Evolutionary conservation across 495 filamentous ascomycete species (phyloP).

Genomic region (Penicillium herquei): DNA sequence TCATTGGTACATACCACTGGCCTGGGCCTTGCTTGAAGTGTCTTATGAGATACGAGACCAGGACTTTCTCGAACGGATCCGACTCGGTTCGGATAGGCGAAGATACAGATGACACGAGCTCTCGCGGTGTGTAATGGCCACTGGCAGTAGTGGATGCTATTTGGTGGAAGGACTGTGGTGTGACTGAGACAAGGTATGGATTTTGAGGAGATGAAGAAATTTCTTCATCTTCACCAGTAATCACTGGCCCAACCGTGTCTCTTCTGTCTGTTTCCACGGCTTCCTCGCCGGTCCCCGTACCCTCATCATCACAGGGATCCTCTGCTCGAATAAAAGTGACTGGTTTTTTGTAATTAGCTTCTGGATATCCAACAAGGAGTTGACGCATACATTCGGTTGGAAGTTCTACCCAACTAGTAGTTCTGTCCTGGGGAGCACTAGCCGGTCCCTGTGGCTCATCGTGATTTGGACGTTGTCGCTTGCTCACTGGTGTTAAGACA

Average conservation of each 20-base stretch:
- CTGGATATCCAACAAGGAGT: neutral
- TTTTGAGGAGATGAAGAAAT: neutral
- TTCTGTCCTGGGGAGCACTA: neutral
- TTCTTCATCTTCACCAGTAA: neutral
- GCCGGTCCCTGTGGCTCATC: neutral
- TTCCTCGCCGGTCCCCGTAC: neutral
- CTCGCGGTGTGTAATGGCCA: neutral
- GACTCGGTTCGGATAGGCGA: neutral
- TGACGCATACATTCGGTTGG: neutral
- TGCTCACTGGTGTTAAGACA: neutral
- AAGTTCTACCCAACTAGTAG: constrained; percentile 6
- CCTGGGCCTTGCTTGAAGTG: constrained; percentile 20
- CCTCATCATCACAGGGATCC: neutral
- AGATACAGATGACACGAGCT: neutral
- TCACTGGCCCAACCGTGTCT: neutral
- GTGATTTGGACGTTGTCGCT: neutral
- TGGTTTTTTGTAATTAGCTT: neutral
- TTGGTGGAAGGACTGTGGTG: neutral
- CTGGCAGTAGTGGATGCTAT: neutral
- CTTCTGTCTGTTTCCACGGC: neutral
- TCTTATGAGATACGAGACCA: constrained; percentile 15
- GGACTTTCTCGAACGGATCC: constrained; percentile 3
- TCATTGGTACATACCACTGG: constrained; percentile 11
- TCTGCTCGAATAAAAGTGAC: neutral
- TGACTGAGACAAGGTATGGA: neutral